These are phyloP conservation scores for Colletotrichum costaricense DNA, from an alignment of 2,329 filamentous ascomycete species.

Conservation along the genomic window DNA sequence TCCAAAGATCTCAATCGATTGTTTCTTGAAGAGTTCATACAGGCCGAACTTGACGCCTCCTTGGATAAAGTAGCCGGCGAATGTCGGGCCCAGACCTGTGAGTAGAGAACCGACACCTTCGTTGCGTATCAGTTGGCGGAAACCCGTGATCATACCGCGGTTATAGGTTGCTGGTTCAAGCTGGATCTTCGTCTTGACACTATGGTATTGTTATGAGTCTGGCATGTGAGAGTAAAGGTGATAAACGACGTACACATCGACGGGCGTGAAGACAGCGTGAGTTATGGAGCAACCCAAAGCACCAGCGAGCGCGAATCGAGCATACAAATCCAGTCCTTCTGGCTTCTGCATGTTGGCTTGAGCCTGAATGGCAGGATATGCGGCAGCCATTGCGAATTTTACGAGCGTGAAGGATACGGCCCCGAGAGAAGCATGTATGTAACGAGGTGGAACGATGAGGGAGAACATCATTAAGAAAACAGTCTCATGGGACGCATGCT, in stretches of 20 bases:
- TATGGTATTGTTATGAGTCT: constrained; percentile 48
- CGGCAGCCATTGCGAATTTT: neutral
- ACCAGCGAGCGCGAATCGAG: constrained; percentile 95
- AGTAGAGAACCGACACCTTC: constrained; percentile 88
- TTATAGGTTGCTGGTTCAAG: constrained; percentile 92
- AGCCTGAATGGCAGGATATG: neutral
- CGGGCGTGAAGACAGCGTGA: constrained; percentile 94
- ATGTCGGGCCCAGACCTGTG: constrained; percentile 86
- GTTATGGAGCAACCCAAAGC: constrained; percentile 98
- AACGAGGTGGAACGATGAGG: neutral
- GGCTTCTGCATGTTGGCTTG: neutral
- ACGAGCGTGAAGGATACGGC: neutral
- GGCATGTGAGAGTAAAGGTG: neutral
- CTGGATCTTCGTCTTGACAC: constrained; percentile 95
- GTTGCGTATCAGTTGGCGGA: constrained; percentile 84
- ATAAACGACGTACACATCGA: constrained; percentile 89
- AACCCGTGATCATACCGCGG: constrained; percentile 85
- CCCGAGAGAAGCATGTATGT: neutral
- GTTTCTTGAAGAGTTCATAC: constrained; percentile 97
- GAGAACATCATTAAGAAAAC: neutral
- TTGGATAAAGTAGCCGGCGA: constrained; percentile 92
- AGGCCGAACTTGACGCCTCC: constrained; percentile 93
- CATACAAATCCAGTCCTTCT: constrained; percentile 49
- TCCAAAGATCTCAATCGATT: constrained; percentile 83
- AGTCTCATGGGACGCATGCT: neutral